Evolutionary conservation across 495 filamentous ascomycete genomes (phyloP).

Genomic region (Penicillium bialowiezense): DNA sequence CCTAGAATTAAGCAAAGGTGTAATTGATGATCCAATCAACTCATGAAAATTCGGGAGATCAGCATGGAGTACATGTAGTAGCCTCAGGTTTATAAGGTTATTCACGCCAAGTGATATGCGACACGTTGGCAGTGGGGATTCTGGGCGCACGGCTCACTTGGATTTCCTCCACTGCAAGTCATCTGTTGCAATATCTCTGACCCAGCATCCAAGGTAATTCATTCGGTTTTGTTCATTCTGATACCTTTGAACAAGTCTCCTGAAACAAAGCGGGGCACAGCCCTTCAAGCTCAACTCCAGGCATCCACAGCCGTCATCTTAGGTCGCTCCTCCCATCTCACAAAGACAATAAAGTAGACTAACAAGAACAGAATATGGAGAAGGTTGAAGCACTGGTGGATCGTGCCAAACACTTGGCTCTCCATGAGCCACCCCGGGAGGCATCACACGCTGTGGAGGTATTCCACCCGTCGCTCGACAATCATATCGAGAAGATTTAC

Average conservation of each 20-base stretch:
- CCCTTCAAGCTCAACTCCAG: not conserved
- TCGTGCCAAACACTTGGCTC: constrained; percentile 15
- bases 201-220: too few relatives aligned
- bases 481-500: constrained; percentile 35
- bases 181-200: not conserved
- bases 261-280: not conserved
- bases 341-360: not conserved
- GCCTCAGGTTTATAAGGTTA: not conserved
- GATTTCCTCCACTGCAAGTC: not conserved
- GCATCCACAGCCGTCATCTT: not conserved
- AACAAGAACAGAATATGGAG: constrained; percentile 11
- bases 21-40: too few relatives aligned
- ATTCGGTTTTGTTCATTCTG: too few relatives aligned
- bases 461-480: constrained; percentile 29
- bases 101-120: not conserved
- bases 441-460: constrained; percentile 7
- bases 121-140: constrained; percentile 6
- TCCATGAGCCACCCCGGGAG: constrained; percentile 8
- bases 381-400: constrained; percentile 20
- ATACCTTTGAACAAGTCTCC: too few relatives aligned
- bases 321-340: not conserved
- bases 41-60: too few relatives aligned
- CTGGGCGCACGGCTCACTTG: constrained; percentile 6
- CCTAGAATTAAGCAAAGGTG: too few relatives aligned
- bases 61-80: too few relatives aligned